Evolutionary conservation across 2,329 filamentous ascomycete genomes (phyloP).

Genomic region (Hypoxylon sp.): DNA sequence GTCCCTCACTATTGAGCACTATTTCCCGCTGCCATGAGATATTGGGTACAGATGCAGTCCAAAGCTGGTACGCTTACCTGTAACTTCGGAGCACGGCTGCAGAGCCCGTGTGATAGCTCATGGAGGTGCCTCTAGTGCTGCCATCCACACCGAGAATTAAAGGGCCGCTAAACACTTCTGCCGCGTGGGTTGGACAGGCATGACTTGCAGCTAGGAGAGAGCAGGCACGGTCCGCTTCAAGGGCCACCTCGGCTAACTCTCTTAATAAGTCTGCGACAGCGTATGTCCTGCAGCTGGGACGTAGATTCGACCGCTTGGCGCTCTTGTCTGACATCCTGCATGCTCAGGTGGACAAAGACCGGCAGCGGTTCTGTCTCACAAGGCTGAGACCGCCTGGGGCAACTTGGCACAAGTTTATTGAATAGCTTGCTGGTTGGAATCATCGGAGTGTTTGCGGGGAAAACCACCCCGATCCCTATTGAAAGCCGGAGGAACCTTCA

Average conservation of each 20-base stretch:
- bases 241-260: slow-evolving; percentile 41
- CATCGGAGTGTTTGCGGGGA: slow-evolving; percentile 35
- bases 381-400: slow-evolving; percentile 49
- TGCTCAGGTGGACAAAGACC: slow-evolving; percentile 33
- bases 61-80: slow-evolving; percentile 42
- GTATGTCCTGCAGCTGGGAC: slow-evolving; percentile 46
- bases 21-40: slow-evolving; percentile 36
- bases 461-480: slow-evolving; percentile 21
- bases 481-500: slow-evolving; percentile 11
- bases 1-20: slow-evolving; percentile 36
- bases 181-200: slow-evolving; percentile 44
- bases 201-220: slow-evolving; percentile 39
- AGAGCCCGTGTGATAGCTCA: slow-evolving; percentile 45
- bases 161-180: slow-evolving; percentile 33
- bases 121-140: slow-evolving; percentile 30
- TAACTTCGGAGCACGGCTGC: slow-evolving; percentile 42
- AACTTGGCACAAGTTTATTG: slow-evolving; percentile 41
- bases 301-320: slow-evolving; percentile 39
- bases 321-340: slow-evolving; percentile 45
- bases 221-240: slow-evolving; percentile 45
- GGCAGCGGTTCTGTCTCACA: slow-evolving; percentile 46
- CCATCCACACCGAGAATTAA: slow-evolving; percentile 39
- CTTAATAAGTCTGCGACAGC: slow-evolving; percentile 39
- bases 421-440: slow-evolving; percentile 26
- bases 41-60: slow-evolving; percentile 47